These are phyloP conservation scores for Nannochloropsis granulata DNA, from an alignment of 108 stramenopile genomes.

Conservation along the genomic window DNA sequence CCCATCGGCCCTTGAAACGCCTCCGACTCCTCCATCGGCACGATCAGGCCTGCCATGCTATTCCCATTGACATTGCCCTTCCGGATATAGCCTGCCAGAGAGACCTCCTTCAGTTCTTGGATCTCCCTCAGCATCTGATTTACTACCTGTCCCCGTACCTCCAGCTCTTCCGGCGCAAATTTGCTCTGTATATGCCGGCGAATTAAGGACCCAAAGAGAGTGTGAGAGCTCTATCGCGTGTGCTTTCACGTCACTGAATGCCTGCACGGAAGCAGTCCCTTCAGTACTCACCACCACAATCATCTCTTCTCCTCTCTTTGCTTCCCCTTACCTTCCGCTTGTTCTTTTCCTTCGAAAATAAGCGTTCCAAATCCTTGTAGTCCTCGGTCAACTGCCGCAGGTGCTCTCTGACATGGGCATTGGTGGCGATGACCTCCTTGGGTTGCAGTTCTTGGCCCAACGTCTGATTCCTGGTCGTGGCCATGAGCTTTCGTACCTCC, in stretches of 20 bases:
- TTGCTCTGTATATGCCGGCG: slow-evolving; percentile 36
- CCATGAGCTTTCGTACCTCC: not conserved
- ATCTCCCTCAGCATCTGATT: slow-evolving; percentile 54
- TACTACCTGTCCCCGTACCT: slow-evolving; percentile 55
- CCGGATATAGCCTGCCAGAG: slow-evolving; percentile 53
- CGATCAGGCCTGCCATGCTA: slow-evolving; percentile 39
- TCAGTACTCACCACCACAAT: too few species aligned
- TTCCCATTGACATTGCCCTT: slow-evolving; percentile 31
- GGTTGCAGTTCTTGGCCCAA: not conserved
- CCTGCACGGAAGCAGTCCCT: too few species aligned
- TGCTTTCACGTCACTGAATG: too few species aligned
- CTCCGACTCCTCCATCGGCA: slow-evolving; percentile 27
- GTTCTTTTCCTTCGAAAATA: slow-evolving; percentile 15
- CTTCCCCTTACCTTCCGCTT: slow-evolving; percentile 43
- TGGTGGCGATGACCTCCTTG: not conserved
- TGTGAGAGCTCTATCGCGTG: not conserved
- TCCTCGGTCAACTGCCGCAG: slow-evolving; percentile 3
- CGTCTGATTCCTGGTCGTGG: not conserved
- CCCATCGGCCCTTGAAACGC: slow-evolving; percentile 5
- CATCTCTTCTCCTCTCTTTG: not conserved
- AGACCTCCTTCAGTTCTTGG: slow-evolving; percentile 59
- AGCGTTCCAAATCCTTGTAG: not conserved
- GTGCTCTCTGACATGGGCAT: not conserved
- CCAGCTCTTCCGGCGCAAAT: slow-evolving; percentile 66
- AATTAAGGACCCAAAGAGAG: not conserved